Evolutionary conservation across 305 asterid species (phyloP), one percentile per base, ranked within the genome.

Genomic region (Coffea humblotiana): DNA sequence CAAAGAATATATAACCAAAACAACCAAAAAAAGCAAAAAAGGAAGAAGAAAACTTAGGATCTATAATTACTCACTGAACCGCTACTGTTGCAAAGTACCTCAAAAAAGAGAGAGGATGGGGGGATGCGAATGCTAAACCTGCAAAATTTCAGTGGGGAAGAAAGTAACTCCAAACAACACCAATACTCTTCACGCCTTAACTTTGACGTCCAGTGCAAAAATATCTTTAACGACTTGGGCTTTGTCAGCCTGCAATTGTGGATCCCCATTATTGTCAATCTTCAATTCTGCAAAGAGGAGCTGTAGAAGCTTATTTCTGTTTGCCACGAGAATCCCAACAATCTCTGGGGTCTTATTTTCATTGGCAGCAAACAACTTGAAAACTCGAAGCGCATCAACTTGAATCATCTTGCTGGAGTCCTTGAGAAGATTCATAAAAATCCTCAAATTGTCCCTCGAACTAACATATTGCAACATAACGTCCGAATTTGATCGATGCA

Each of bases 381-480:
- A 96, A 81, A 96, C 97, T 74, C 94, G 98, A 84, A 96, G 94
- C n/a, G 98, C 98, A 82, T 96, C 99, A 7, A 96, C 85, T 80
- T 32, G 71, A 66, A 12, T 11, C 23, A 6, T 27, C n/a, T 54
- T 54, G 61, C 61, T 54, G n/a, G 61, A 54, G 23, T 54, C 61
- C 13, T 3, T 15, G 13, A 67, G 96, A 86, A 96, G 98, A 89
- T 96, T 96, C 99, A 94, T 94, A 79, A 94, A 92, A 88, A 96
- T 92, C 91, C 99, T 94, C 88, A 94, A 85, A 83, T 94, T 94
- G 71, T 96, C 98, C 78, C 91, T 85, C 68, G 99, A 94, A 85
- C 95, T 72, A 80, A 92, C 97, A 80, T 96, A 96, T 87, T 87
- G 88, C 37, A 91, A 88, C 98, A 96, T 96, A 35, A 92, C 97